phyloP scores from a whole-genome alignment of 805 yeast species.

The Henningerozyma blattae region DNA sequence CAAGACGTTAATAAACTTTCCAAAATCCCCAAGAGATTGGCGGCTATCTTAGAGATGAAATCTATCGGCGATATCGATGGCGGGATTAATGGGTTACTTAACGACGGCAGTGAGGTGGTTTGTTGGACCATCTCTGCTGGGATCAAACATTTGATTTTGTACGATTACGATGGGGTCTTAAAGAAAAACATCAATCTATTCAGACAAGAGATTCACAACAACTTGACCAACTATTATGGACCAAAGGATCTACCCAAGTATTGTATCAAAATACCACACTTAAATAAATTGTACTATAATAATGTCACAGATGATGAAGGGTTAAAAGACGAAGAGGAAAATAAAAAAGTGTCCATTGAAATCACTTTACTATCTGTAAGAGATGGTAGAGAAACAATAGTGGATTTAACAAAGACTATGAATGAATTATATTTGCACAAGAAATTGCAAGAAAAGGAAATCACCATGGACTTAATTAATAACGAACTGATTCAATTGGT shows the following conservation, averaged over 20 bases:
- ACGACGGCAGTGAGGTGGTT: constrained; percentile 61
- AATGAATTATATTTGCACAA: constrained; percentile 56
- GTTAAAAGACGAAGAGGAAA: constrained; percentile 18
- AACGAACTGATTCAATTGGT: constrained; percentile 62
- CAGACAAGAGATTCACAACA: constrained; percentile 42
- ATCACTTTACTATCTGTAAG: constrained; percentile 55
- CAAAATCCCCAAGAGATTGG: constrained; percentile 69
- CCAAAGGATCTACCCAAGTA: constrained; percentile 52
- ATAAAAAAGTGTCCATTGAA: constrained; percentile 38
- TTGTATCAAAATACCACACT: constrained; percentile 55
- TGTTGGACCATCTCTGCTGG: constrained; percentile 94
- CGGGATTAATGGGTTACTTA: constrained; percentile 71
- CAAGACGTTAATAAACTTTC: constrained; percentile 62
- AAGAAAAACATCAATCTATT: constrained; percentile 44
- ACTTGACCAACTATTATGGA: constrained; percentile 65
- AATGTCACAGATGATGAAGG: constrained; percentile 8
- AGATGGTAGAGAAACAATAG: constrained; percentile 86
- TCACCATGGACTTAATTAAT: constrained; percentile 66
- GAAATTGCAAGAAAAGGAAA: constrained; percentile 51
- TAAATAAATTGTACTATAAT: constrained; percentile 33
- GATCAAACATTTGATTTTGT: constrained; percentile 54
- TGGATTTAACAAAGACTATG: constrained; percentile 77
- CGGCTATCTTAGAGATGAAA: constrained; percentile 63
- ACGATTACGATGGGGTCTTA: constrained; percentile 67
- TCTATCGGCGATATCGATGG: constrained; percentile 80